Evolutionary conservation across 306 rosid species (phyloP), one percentile per base, ranked within the genome.

Genomic region (Quercus bicolor): DNA sequence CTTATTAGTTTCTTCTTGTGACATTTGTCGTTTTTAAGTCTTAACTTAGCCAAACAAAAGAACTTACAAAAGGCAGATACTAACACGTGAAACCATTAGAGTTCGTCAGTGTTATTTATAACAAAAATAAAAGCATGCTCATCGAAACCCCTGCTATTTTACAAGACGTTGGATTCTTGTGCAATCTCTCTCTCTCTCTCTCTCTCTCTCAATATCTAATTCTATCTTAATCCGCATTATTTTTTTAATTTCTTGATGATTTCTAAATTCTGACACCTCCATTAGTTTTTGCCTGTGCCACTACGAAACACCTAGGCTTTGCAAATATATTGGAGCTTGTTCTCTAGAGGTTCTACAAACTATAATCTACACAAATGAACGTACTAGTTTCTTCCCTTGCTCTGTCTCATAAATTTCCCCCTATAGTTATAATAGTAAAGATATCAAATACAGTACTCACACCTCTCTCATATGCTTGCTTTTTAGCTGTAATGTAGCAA

Each of bases 61-160:
- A 62, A 15, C 29, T 65, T 31, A 62, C 10, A 70, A 40, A 20
- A 16, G 43, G 40, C 11, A 68, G 54, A 75, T 40, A 14, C 57
- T 34, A 73, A 66, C 86, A 83, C 78, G 86, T 83, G 86, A 83
- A 83, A 54, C 71, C 83, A 78, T 60, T 60, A 74, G 64, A 75
- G 40, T 59, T 61, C 29, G 80, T 73, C 86, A 74, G 79, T 78
- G 74, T 51, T 37, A 68, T 74, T 68, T 26, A 70, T 20, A 66
- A 16, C 19, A 29, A 21, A 51, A 62, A 76, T 45, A 54, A 68
- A 54, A 8, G 51, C 51, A 48, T 59, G 80, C 70, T 66, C 72
- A 73, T 65, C 68, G 69, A 56, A 37, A 37, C 52, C 80, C 12
- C 55, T 68, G 13, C 10, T 33, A 19, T 29, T 60, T 73, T 77